Conservation (phyloP, 306 rosid genomes). For the Elaeagnus macrophylla region DNA sequence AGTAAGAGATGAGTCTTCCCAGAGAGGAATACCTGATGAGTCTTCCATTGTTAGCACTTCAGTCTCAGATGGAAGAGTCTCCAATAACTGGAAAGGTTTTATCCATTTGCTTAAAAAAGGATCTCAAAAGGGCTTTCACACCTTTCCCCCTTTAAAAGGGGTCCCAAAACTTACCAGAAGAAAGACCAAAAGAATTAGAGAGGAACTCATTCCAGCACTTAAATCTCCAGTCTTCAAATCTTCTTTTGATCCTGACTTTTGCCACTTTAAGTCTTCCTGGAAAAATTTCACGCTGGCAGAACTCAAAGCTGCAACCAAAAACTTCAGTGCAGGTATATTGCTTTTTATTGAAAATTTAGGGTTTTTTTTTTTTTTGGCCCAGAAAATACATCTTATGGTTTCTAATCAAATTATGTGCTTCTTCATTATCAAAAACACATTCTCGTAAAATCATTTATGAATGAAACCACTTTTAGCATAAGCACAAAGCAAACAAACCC, state of each 20-base stretch:
- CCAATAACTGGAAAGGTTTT: constrained; percentile 54
- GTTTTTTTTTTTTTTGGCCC: no score
- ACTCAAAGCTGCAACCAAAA: constrained; percentile 53
- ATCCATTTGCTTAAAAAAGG: constrained; percentile 57
- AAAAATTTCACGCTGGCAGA: constrained; percentile 56
- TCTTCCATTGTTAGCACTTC: constrained; percentile 59
- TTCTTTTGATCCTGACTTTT: constrained; percentile 39
- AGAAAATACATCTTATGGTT: no score
- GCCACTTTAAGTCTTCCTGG: constrained; percentile 78
- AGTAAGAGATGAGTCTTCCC: constrained; percentile 1
- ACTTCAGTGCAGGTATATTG: constrained; percentile 82
- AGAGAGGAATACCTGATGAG: constrained; percentile 27
- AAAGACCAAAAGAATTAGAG: constrained; percentile 61
- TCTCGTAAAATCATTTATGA: no score
- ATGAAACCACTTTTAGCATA: no score
- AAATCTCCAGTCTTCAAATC: constrained; percentile 31
- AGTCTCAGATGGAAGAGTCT: constrained; percentile 30
- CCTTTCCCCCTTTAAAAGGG: constrained; percentile 43
- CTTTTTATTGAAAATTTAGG: no score
- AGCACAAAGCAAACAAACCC: no score
- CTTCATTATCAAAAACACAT: no score
- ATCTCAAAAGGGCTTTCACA: constrained; percentile 42
- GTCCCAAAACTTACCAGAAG: constrained; percentile 63
- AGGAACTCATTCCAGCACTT: constrained; percentile 47
- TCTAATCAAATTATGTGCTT: no score